Conservation (phyloP, 768 basidiomycete species). For the Baorangia bicolor region DNA sequence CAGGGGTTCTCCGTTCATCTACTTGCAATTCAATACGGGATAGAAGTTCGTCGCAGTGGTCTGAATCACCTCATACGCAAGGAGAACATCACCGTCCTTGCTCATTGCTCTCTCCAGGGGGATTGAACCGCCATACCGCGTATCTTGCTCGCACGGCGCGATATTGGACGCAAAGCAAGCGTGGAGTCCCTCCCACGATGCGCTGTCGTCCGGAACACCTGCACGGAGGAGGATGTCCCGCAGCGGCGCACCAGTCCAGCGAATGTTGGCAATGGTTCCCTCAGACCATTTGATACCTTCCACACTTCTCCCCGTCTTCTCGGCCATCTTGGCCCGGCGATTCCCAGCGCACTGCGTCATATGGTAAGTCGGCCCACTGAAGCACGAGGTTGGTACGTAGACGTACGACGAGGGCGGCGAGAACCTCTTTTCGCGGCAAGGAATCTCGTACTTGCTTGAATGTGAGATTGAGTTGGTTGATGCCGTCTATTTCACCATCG, state of each 20-base stretch:
- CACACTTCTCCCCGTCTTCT: slow-evolving; percentile 45
- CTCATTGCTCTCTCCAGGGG: slow-evolving; percentile 50
- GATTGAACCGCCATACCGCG: slow-evolving; percentile 64
- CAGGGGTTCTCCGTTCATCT: slow-evolving; percentile 65
- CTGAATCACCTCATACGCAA: slow-evolving; percentile 57
- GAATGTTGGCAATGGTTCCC: slow-evolving; percentile 68
- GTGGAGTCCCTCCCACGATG: slow-evolving; percentile 37
- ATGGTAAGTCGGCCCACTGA: background rate
- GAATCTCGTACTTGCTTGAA: slow-evolving; percentile 14
- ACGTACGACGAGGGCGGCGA: slow-evolving; percentile 57
- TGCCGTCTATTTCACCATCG: slow-evolving; percentile 24
- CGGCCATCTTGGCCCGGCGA: slow-evolving; percentile 62
- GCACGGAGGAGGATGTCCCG: slow-evolving; percentile 52
- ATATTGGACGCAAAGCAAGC: slow-evolving; percentile 62
- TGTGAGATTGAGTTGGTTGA: slow-evolving; percentile 19
- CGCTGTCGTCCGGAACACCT: slow-evolving; percentile 34
- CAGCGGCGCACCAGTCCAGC: slow-evolving; percentile 62
- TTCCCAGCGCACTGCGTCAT: slow-evolving; percentile 59
- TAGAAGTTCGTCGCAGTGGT: too few relatives aligned
- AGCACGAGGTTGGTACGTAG: background rate
- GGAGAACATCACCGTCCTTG: slow-evolving; percentile 48
- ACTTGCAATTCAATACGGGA: background rate
- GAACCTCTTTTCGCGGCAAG: slow-evolving; percentile 32
- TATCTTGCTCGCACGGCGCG: slow-evolving; percentile 59
- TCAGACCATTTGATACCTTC: slow-evolving; percentile 64